phyloP scores from a whole-genome alignment of 2,329 filamentous ascomycete genomes.

The Aureobasidium melanogenum region DNA sequence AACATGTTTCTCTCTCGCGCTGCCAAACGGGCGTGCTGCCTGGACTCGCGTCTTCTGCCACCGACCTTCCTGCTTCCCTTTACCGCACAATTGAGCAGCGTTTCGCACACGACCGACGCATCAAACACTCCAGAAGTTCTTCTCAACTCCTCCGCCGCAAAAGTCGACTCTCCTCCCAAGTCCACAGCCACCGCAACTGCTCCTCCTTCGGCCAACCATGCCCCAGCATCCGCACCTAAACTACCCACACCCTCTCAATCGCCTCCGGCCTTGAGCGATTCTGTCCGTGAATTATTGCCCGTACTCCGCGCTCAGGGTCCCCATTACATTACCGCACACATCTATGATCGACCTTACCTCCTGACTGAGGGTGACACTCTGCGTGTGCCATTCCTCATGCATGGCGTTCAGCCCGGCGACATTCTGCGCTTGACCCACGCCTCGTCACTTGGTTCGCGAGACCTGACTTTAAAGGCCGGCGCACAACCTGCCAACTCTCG shows the following conservation, averaged over 20 bases:
- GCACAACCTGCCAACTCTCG: constrained; percentile 37
- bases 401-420: constrained; percentile 58
- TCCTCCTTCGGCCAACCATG: not conserved
- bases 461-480: constrained; percentile 76
- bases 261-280: constrained; percentile 41
- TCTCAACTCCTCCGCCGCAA: constrained; percentile 2
- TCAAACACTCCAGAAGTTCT: constrained; percentile 23
- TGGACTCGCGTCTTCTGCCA: constrained; percentile 51
- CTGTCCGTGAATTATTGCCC: constrained; percentile 56
- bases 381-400: constrained; percentile 43
- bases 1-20: constrained; percentile 39
- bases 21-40: constrained; percentile 50
- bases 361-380: constrained; percentile 51
- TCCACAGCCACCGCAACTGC: not conserved
- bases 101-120: constrained; percentile 30
- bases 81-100: constrained; percentile 37
- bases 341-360: constrained; percentile 73
- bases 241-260: constrained; percentile 24
- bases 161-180: not conserved
- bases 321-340: constrained; percentile 72
- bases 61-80: constrained; percentile 46
- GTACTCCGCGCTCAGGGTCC: constrained; percentile 62
- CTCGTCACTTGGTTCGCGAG: constrained; percentile 70
- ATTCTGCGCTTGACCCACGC: constrained; percentile 82
- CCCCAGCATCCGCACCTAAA: constrained; percentile 13